These are phyloP conservation scores for Skeletonema grethae DNA, from an alignment of 108 stramenopile species.

Conservation along the genomic window DNA sequence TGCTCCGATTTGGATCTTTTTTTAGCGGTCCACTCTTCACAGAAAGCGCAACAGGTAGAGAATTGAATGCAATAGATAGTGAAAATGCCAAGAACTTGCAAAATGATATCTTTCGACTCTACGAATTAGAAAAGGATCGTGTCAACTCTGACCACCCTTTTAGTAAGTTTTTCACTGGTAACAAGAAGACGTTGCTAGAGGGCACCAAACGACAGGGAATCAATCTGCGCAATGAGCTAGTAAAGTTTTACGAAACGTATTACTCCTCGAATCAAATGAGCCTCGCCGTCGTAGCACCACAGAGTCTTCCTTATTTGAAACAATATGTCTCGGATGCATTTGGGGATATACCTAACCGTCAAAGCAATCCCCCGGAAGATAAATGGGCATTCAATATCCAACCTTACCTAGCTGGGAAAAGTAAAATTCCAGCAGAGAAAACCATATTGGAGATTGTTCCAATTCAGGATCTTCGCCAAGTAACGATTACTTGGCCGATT, in stretches of 20 bases:
- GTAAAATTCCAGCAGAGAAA: slow-evolving; percentile 61
- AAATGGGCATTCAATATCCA: slow-evolving; percentile 61
- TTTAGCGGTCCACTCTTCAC: slow-evolving; percentile 92
- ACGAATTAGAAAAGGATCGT: slow-evolving; percentile 86
- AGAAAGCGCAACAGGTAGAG: slow-evolving; percentile 76
- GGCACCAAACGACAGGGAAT: slow-evolving; percentile 71
- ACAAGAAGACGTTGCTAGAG: slow-evolving; percentile 79
- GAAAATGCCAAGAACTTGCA: slow-evolving; percentile 96
- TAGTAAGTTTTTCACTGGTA: slow-evolving; percentile 94
- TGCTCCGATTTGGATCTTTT: slow-evolving; percentile 90
- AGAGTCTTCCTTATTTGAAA: slow-evolving; percentile 64
- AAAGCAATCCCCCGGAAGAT: slow-evolving; percentile 63
- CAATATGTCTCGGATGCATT: slow-evolving; percentile 80
- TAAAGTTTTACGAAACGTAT: slow-evolving; percentile 85
- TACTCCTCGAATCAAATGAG: slow-evolving; percentile 96
- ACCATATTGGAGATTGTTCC: slow-evolving; percentile 77
- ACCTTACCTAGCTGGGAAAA: slow-evolving; percentile 48
- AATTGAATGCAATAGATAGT: slow-evolving; percentile 94
- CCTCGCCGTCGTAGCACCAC: slow-evolving; percentile 88
- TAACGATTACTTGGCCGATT: slow-evolving; percentile 81
- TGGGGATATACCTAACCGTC: slow-evolving; percentile 68
- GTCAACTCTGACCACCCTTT: slow-evolving; percentile 89
- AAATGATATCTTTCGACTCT: slow-evolving; percentile 83
- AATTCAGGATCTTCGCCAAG: slow-evolving; percentile 78
- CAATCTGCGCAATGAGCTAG: slow-evolving; percentile 80